A percentile compares a stretch with the other conserved stretches of the same genome.
Conservation (phyloP, 2,329 filamentous ascomycete genomes). For the Botrytis aclada region DNA sequence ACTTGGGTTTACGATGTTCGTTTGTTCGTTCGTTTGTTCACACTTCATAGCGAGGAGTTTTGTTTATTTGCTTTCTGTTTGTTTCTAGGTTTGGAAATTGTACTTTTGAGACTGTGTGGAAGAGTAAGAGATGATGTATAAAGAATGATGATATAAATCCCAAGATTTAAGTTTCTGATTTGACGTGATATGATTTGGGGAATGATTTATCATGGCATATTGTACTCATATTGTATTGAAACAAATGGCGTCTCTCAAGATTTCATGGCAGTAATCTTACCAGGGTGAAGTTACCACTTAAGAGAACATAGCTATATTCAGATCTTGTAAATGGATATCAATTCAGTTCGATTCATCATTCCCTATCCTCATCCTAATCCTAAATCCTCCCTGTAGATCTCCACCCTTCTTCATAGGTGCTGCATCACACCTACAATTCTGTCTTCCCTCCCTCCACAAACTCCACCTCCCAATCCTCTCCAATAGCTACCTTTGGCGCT, state of each 20-base stretch:
- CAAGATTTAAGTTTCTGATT: background rate
- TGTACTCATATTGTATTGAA: background rate
- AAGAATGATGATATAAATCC: background rate
- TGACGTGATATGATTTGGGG: background rate
- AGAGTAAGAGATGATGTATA: background rate
- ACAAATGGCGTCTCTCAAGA: background rate
- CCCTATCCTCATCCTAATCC: background rate
- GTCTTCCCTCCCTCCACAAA: slow-evolving; percentile 23
- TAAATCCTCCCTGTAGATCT: background rate
- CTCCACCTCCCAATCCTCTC: slow-evolving; percentile 55
- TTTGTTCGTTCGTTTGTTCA: background rate
- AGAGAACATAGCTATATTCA: background rate
- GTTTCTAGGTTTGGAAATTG: background rate
- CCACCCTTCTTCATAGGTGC: too few species aligned
- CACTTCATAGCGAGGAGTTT: background rate
- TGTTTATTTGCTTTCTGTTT: background rate
- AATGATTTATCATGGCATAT: background rate
- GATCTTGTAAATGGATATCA: background rate
- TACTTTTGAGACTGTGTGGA: background rate
- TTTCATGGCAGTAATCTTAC: background rate
- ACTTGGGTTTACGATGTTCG: background rate
- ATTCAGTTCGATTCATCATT: background rate
- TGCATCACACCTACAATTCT: background rate
- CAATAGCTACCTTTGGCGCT: slow-evolving; percentile 60
- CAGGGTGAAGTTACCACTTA: background rate